Conservation (phyloP, 768 basidiomycete species). For the Lactifluus subvellereus region DNA sequence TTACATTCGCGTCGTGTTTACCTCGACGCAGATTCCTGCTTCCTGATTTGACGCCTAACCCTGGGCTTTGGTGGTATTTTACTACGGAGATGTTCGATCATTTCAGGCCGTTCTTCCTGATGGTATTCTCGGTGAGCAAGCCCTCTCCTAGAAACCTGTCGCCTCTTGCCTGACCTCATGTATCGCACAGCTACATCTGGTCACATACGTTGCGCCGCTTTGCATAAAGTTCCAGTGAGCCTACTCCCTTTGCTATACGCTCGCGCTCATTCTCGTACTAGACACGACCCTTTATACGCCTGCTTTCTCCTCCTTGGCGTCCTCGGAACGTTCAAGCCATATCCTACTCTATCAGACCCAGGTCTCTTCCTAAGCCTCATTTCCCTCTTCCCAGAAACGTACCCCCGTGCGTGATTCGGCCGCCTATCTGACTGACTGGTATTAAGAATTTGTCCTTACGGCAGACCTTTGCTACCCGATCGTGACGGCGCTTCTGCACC, state of each 20-base stretch:
- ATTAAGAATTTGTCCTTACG: not conserved
- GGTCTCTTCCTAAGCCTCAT: slow-evolving; percentile 82
- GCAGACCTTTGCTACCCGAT: slow-evolving; percentile 82
- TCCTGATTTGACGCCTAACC: slow-evolving; percentile 88
- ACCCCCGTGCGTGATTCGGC: slow-evolving; percentile 53
- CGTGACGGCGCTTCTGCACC: slow-evolving; percentile 73
- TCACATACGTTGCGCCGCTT: slow-evolving; percentile 77
- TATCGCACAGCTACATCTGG: slow-evolving; percentile 58
- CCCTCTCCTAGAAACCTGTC: not conserved
- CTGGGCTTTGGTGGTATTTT: slow-evolving; percentile 98
- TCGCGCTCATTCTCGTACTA: slow-evolving; percentile 29
- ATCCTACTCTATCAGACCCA: slow-evolving; percentile 85
- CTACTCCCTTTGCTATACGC: not conserved
- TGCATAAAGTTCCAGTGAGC: slow-evolving; percentile 83
- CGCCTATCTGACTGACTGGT: not conserved
- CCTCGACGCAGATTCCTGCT: slow-evolving; percentile 55
- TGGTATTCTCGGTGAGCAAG: slow-evolving; percentile 77
- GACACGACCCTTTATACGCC: slow-evolving; percentile 82
- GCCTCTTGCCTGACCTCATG: not conserved
- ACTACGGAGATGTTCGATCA: slow-evolving; percentile 99
- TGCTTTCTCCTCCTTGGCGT: slow-evolving; percentile 70
- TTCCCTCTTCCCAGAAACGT: slow-evolving; percentile 75
- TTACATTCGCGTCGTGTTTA: not conserved
- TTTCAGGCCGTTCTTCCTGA: slow-evolving; percentile 91
- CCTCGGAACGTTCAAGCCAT: slow-evolving; percentile 82